Percentiles rank a stretch among this genome's conserved stretches.
These are phyloP conservation scores for Diplogelasinospora grovesii DNA, from an alignment of 495 filamentous ascomycete species.

Conservation along the genomic window DNA sequence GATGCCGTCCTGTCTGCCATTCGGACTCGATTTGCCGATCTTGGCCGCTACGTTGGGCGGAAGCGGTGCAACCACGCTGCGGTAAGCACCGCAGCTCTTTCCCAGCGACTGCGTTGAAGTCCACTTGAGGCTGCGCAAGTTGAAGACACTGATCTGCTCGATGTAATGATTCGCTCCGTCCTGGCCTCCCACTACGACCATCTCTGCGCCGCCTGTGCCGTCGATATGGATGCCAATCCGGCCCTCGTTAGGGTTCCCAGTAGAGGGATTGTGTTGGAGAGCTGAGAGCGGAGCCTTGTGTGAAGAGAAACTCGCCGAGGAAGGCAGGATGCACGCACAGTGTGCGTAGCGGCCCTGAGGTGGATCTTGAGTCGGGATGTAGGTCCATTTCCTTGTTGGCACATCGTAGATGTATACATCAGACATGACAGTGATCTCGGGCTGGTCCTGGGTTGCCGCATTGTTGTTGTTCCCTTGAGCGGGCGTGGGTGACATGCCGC, in stretches of 20 bases:
- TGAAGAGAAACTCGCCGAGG: conserved; percentile 77
- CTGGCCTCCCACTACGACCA: conserved; percentile 95
- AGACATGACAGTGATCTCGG: conserved; percentile 93
- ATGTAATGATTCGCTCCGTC: conserved; percentile 98
- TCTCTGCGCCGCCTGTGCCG: conserved; percentile 87
- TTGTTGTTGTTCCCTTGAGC: conserved; percentile 39
- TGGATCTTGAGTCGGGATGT: conserved; percentile 68
- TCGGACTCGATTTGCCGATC: conserved; percentile 52
- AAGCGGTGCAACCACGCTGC: conserved; percentile 86
- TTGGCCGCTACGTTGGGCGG: conserved; percentile 56
- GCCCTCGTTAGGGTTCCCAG: conserved; percentile 73
- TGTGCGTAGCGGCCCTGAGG: conserved; percentile 96
- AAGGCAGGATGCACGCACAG: conserved; percentile 88
- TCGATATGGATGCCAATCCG: conserved; percentile 80
- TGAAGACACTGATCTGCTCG: conserved; percentile 96
- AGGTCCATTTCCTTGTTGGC: conserved; percentile 76
- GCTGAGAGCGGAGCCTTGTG: conserved; percentile 75
- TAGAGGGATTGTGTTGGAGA: conserved; percentile 80
- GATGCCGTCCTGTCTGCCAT: conserved; percentile 27
- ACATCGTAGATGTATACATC: conserved; percentile 97
- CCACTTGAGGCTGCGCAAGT: conserved; percentile 93
- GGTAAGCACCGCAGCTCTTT: conserved; percentile 89
- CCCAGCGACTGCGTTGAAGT: conserved; percentile 77
- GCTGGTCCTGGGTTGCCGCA: conserved; percentile 51
- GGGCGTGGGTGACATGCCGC: conserved; percentile 86